Conservation (phyloP, 2,329 filamentous ascomycete species). For the Dothideomycetes sp. region DNA sequence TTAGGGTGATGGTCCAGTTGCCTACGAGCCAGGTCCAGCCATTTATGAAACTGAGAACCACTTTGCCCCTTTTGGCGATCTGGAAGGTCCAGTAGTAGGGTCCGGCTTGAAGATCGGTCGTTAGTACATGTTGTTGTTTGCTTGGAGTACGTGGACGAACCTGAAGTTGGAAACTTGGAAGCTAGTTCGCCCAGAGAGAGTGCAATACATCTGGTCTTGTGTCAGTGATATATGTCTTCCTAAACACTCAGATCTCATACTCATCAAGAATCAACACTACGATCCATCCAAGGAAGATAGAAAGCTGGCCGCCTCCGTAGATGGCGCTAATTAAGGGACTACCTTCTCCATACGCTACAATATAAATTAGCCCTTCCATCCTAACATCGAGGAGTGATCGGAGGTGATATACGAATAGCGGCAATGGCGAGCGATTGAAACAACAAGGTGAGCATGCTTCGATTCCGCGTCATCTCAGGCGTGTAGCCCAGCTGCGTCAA, state of each 20-base stretch:
- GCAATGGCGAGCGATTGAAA: constrained; percentile 53
- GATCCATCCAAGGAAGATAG: constrained; percentile 64
- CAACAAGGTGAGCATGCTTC: constrained; percentile 48
- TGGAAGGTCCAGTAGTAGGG: constrained; percentile 71
- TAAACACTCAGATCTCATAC: constrained; percentile 18
- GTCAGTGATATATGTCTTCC: not conserved
- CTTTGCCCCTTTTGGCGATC: constrained; percentile 40
- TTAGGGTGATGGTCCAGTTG: constrained; percentile 68
- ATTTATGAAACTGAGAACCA: constrained; percentile 52
- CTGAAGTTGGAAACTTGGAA: constrained; percentile 62
- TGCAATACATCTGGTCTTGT: constrained; percentile 40
- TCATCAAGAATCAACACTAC: constrained; percentile 55
- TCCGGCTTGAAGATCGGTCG: no score
- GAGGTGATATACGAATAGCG: constrained; percentile 32
- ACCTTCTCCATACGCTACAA: constrained; percentile 9
- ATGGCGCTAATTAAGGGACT: constrained; percentile 32
- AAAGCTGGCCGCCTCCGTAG: constrained; percentile 53
- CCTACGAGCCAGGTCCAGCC: constrained; percentile 67
- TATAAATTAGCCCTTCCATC: no score
- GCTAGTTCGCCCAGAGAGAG: constrained; percentile 62
- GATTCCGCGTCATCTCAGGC: constrained; percentile 45
- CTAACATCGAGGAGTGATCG: not conserved
- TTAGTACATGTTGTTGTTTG: no score
- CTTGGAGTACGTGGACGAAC: no score
- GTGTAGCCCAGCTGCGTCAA: constrained; percentile 37